Base-by-base conservation (phyloP, 768 basidiomycete genomes). In the Boletus subparvulus region DNA sequence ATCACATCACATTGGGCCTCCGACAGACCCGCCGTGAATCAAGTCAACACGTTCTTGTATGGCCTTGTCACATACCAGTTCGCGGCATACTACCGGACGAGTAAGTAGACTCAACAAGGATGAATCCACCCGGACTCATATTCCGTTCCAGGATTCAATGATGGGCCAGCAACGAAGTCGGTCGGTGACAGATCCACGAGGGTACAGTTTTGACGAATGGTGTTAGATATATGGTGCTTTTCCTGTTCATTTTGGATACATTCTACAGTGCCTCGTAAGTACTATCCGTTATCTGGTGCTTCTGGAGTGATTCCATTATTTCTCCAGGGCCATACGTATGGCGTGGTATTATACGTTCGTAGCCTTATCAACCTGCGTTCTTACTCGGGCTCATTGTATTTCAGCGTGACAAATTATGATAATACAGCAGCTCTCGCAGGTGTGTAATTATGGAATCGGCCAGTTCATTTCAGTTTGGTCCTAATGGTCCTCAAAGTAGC, bases 21-120 rank as follows among this genome's bases (percentile, higher is more conserved):
- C 5, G 21, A 12, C 17, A 52, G 35, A 64, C 6, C 4, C 9
- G 4, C 14, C 11, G 17, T 21, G 19, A 30, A 28, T 7, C 7
- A 50, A 68, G 67, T 68, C 39, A 68, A 68, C n/a, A 68, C 67
- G 16, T 67, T 47, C 35, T 59, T 80, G 14, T 80, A 76, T 52
- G 78, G 78, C 1, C 67, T 79, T 19, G 78, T 79, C 55, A 69
- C 71, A 10, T 77, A 73, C 62, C 77, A 78, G 54, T 80, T 79
- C 57, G 68, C 74, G 8, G 61, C 68, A 6, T 80, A 80, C 55
- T 67, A 71, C 58, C 70, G 65, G 47, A 56, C 56, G 39, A 41
- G 56, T 54, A 51, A 49, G 67, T 55, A 4, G 32, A 35, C 4
- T 26, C 28, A 7, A 16, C 36, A 16, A 21, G n/a, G 9, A 42